Conservation (phyloP, 2,329 filamentous ascomycete species). For the Phyllosticta citriasiana region DNA sequence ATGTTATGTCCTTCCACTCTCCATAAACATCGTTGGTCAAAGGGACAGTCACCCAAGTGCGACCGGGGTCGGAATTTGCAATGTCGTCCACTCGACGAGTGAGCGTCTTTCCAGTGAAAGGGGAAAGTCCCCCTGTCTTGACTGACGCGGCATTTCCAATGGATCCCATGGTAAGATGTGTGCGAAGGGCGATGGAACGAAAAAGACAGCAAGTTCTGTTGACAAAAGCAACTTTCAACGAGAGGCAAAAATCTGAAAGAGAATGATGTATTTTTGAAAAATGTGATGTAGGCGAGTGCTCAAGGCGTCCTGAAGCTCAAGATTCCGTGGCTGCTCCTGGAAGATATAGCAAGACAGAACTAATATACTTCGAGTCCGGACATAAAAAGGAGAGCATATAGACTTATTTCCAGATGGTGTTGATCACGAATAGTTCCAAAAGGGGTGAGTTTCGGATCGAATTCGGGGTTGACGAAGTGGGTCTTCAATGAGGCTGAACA, state of each 20-base stretch:
- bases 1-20: conserved; percentile 6
- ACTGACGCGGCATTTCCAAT: neutral
- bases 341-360: neutral
- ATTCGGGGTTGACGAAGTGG: neutral
- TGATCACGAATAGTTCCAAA: neutral
- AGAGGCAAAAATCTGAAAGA: neutral
- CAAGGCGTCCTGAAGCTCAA: neutral
- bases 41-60: conserved; percentile 6
- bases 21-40: conserved; percentile 1
- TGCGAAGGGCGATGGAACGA: neutral
- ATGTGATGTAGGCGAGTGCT: neutral
- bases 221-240: neutral
- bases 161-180: conserved; percentile 1
- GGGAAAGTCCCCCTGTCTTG: neutral
- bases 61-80: neutral
- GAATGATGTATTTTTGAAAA: neutral
- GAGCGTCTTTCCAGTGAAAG: conserved; percentile 1
- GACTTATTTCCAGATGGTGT: neutral
- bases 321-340: neutral
- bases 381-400: neutral
- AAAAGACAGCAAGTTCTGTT: neutral
- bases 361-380: neutral
- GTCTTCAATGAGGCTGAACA: neutral
- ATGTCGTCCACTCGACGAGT: conserved; percentile 8
- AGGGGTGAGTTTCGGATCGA: neutral